Base-by-base conservation (phyloP, 1,284 basidiomycete genomes). In the Gomphus bonarii region DNA sequence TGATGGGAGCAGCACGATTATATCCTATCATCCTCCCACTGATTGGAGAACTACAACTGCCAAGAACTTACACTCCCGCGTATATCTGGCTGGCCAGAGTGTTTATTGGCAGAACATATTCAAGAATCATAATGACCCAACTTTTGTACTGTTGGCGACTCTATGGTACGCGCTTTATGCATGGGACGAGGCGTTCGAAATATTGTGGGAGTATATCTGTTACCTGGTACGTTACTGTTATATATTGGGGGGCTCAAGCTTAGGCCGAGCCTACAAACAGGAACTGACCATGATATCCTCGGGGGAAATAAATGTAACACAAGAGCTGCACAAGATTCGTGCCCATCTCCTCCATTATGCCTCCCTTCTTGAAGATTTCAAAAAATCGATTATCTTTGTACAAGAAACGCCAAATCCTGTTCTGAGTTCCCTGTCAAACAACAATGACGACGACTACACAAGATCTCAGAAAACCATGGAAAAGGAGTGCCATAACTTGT, bases 321-420 rank as follows among this genome's bases (percentile, higher is more conserved):
- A 52, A n/a, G 51, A 60, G 35, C 33, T 60, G 40, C 59, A 60
- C 48, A 58, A 54, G 22, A 54, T 60, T 47, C 59, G 59, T 7
- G 59, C 59, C 20, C 59, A 60, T 18, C 47, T 60, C 40, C 57
- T 60, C 18, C 52, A 58, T 30, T 60, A 60, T 50, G 52, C 56
- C 25, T 53, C 56, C 28, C 52, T 60, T 18, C 56, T 60, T 10
- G 57, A 58, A 18, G 57, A 60, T 11, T 58, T 60, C 40, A 3
- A 55, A 7, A 36, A 50, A 51, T 38, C 57, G 12, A 43, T 60
- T 20, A n/a, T 35, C 14, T 60, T 60, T 51, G 20, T 60, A 18
- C 33, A 28, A 16, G 48, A 59, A 12, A 55, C 54, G 14, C 22
- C 43, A 18, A 55, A 57, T 35, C 57, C 56, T 44, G 57, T 36